Base-by-base conservation (phyloP, 2,329 filamentous ascomycete species). In the Lasiodiplodia sp. region DNA sequence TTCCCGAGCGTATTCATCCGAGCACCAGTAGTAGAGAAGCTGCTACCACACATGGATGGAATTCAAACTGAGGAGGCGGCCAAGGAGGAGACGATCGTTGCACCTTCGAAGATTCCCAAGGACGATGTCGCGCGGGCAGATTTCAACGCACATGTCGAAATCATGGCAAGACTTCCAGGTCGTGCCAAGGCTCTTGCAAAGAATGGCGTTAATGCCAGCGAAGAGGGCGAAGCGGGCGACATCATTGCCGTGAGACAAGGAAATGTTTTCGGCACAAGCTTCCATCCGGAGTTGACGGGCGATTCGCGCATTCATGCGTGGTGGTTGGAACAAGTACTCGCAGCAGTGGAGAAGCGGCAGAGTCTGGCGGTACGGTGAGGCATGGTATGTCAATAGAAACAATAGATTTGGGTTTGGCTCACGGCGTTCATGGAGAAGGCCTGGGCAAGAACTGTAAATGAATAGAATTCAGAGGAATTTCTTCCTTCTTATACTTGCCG, bases 181-280 rank as follows among this genome's bases (percentile, higher is more conserved):
- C 79, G 83, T 67, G 84, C 84, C 57, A 83, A 81, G 49, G 82
- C 81, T 55, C 73, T 87, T 56, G 82, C 83, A 51, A 81, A 84
- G 34, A 81, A 83, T 69, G 79, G 80, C 25, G 81, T 82, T 53
- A 83, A 83, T 11, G 79, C 83, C n/a, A 78, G 83, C 31, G 78
- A 82, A 6, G 78, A 80, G 18, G 80, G 80, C 21, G 84, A 86
- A 53, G 86, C 84, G 2, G 88, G 91, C 2, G 92, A 97, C 72
- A 95, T 98, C 64, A 90, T 98, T 63, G 95, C 95, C 0, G 93
- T 98, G 40, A 87, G 88, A 72, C 94, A 98, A 81, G 93, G 91
- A 0, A 97, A 97, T 79, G 91, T 97, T 0, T 91, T 98, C 74
- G 96, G 94, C 4, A 97, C 92, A 3, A 97, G 94, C 75, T 99